Conservation (phyloP, 768 basidiomycete species). For the Tulasnella sp. region DNA sequence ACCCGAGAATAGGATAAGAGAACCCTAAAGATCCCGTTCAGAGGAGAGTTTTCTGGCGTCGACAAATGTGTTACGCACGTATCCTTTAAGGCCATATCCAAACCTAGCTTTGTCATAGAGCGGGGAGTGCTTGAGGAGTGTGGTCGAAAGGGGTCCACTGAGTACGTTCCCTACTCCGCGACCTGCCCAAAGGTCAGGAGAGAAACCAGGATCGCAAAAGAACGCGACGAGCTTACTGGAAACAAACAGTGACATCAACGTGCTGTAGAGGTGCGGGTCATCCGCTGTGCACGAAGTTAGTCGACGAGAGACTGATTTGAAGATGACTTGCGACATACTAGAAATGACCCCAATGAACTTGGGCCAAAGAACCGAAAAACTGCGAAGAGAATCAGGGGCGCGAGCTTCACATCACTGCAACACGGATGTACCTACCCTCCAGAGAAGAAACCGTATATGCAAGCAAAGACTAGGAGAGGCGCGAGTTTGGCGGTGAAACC, state of each 20-base stretch:
- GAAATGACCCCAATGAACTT: slow-evolving; percentile 28
- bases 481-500: slow-evolving; percentile 21
- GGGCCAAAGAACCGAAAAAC: slow-evolving; percentile 28
- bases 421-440: background rate
- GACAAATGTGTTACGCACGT: slow-evolving; percentile 7
- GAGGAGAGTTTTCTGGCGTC: background rate
- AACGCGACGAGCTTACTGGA: slow-evolving; percentile 12
- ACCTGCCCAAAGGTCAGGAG: slow-evolving; percentile 7
- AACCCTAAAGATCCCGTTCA: slow-evolving; percentile 1
- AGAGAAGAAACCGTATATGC: slow-evolving; percentile 26
- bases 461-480: slow-evolving; percentile 23
- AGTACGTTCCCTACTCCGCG: slow-evolving; percentile 27
- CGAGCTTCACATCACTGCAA: background rate
- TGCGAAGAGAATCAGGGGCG: background rate
- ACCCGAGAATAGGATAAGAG: slow-evolving; percentile 25
- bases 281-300: slow-evolving; percentile 10
- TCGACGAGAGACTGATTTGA: background rate
- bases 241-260: slow-evolving; percentile 26
- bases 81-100: slow-evolving; percentile 26
- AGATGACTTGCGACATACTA: background rate
- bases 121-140: slow-evolving; percentile 24
- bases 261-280: slow-evolving; percentile 27
- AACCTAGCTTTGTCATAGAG: slow-evolving; percentile 22
- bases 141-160: slow-evolving; percentile 23
- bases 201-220: slow-evolving; percentile 44